Evolutionary conservation across 2,329 filamentous ascomycete species (phyloP).

Genomic region (Aspergillus japonicus): DNA sequence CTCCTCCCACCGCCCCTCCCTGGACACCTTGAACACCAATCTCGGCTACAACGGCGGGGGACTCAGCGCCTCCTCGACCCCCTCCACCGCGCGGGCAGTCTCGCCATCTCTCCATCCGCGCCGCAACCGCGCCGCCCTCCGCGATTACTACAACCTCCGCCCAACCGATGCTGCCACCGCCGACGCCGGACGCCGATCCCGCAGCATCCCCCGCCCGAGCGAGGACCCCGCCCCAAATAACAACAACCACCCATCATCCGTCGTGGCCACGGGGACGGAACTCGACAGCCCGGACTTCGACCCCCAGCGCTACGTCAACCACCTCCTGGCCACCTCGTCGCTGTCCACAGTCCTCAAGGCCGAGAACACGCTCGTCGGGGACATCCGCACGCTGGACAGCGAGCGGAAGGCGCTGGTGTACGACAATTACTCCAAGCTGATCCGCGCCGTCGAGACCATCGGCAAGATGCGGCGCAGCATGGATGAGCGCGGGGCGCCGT

Average conservation of each 20-base stretch:
- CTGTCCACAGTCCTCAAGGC: conserved; percentile 46
- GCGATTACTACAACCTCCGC: conserved; percentile 91
- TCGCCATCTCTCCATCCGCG: conserved; percentile 43
- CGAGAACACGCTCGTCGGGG: conserved; percentile 52
- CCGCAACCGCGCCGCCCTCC: conserved; percentile 79
- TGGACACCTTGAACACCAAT: conserved; percentile 64
- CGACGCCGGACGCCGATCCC: conserved; percentile 32
- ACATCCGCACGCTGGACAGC: conserved; percentile 86
- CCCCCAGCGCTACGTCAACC: conserved; percentile 56
- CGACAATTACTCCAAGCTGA: conserved; percentile 96
- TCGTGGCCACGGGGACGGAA: conserved; percentile 49
- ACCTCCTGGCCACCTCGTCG: conserved; percentile 42
- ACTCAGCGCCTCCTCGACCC: conserved; percentile 43
- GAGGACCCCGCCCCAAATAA: conserved; percentile 26
- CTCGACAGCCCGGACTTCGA: conserved; percentile 74
- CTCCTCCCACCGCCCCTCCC: conserved; percentile 72
- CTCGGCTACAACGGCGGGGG: conserved; percentile 37
- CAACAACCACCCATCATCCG: conserved; percentile 15
- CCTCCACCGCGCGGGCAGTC: conserved; percentile 43
- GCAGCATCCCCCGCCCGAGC: conserved; percentile 44
- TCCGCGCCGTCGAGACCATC: conserved; percentile 95
- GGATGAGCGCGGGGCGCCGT: conserved; percentile 46
- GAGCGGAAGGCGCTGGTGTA: conserved; percentile 97
- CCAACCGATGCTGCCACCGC: conserved; percentile 39
- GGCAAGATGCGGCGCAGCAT: conserved; percentile 60